These are phyloP conservation scores for Solanum etuberosum DNA, from an alignment of 257 asterid genomes.

Conservation along the genomic window DNA sequence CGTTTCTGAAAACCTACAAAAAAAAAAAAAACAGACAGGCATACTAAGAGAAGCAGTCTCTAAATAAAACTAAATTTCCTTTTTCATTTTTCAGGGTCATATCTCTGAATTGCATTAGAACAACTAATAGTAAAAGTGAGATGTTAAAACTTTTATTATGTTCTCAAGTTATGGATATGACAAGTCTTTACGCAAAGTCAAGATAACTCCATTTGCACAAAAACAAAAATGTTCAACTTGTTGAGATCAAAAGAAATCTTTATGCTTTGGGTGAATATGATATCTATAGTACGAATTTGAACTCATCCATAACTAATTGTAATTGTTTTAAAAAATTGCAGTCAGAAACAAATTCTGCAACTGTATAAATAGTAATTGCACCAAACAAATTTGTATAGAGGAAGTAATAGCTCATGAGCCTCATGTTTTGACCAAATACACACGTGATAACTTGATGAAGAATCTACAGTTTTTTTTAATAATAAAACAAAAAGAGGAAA, in stretches of 20 bases:
- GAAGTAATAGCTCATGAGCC: not conserved
- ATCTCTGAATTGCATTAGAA: not conserved
- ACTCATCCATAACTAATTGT: not conserved
- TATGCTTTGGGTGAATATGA: not conserved
- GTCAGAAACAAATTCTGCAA: not conserved
- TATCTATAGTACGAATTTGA: not conserved
- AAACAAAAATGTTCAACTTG: not conserved
- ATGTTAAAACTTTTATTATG: not conserved
- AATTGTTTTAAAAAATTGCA: not conserved
- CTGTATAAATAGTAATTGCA: not conserved
- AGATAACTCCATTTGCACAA: not conserved
- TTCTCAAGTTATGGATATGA: not conserved
- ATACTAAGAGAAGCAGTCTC: not conserved
- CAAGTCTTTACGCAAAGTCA: not conserved
- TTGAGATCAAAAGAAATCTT: not conserved
- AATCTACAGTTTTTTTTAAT: not conserved
- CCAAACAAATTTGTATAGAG: not conserved
- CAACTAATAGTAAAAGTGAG: not conserved
- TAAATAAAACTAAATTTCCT: not conserved
- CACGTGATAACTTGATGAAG: not conserved
- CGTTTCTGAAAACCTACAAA: slow-evolving; percentile 57
- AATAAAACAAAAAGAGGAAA: not conserved
- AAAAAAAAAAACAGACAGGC: slow-evolving; percentile 4
- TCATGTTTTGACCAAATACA: not conserved
- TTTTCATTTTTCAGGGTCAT: not conserved